Conservation (phyloP, 2,329 filamentous ascomycete species). For the Ophiocordyceps camponoti-leonardi region DNA sequence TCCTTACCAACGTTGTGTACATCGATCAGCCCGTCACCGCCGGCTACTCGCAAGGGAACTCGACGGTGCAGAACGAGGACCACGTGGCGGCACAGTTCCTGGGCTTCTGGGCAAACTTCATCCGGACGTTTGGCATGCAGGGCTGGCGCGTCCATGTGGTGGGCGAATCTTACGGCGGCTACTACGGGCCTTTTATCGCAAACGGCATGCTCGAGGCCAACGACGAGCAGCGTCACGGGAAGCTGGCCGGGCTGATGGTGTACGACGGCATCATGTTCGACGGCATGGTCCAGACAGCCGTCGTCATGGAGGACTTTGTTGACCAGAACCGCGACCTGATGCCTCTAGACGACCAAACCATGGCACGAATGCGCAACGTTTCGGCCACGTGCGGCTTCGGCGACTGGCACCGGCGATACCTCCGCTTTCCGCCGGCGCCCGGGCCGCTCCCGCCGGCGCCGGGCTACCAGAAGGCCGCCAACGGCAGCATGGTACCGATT, state of each 20-base stretch:
- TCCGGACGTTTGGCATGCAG: constrained; percentile 51
- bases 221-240: constrained; percentile 44
- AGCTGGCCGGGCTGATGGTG: constrained; percentile 51
- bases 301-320: constrained; percentile 39
- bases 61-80: constrained; percentile 46
- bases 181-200: constrained; percentile 55
- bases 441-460: constrained; percentile 38
- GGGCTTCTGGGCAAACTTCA: constrained; percentile 65
- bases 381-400: constrained; percentile 44
- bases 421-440: constrained; percentile 47
- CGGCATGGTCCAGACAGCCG: constrained; percentile 22
- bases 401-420: constrained; percentile 39
- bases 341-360: constrained; percentile 43
- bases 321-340: constrained; percentile 44
- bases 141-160: constrained; percentile 55
- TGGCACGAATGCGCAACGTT: constrained; percentile 29
- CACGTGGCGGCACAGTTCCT: constrained; percentile 57
- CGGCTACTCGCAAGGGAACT: constrained; percentile 49
- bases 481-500: constrained; percentile 13
- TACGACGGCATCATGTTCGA: constrained; percentile 52
- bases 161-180: constrained; percentile 53
- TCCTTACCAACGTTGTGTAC: constrained; percentile 39
- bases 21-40: constrained; percentile 52
- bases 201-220: constrained; percentile 53
- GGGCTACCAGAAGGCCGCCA: constrained; percentile 16